Evolutionary conservation across 1,139 yeast genomes (phyloP).

Genomic region (Candida sanyaensis): DNA sequence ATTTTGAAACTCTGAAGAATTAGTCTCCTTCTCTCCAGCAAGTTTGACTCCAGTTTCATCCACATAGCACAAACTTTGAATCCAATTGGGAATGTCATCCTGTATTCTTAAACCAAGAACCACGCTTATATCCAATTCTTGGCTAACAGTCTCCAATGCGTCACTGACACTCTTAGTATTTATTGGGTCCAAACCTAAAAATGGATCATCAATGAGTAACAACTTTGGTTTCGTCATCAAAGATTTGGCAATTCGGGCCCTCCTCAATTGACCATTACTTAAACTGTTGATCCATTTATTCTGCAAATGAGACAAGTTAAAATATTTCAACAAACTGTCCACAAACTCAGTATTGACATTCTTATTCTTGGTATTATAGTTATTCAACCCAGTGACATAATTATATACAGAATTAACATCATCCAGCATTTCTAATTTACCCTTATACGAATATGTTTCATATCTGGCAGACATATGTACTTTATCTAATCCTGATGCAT

Average conservation of each 20-base stretch:
- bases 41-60: conserved; percentile 52
- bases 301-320: conserved; percentile 58
- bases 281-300: conserved; percentile 82
- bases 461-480: conserved; percentile 88
- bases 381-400: conserved; percentile 52
- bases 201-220: conserved; percentile 85
- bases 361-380: conserved; percentile 41
- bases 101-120: conserved; percentile 77
- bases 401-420: conserved; percentile 74
- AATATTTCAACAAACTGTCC: conserved; percentile 42
- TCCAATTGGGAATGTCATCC: conserved; percentile 79
- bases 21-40: conserved; percentile 44
- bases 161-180: conserved; percentile 64
- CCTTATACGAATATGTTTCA: conserved; percentile 71
- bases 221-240: conserved; percentile 65
- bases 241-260: conserved; percentile 83
- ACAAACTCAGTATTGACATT: conserved; percentile 26
- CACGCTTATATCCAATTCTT: conserved; percentile 33
- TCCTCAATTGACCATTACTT: conserved; percentile 90
- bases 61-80: conserved; percentile 67
- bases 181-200: conserved; percentile 82
- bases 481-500: conserved; percentile 53
- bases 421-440: conserved; percentile 54
- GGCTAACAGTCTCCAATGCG: conserved; percentile 28
- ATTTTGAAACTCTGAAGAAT: neutral